A percentile compares a stretch with the other conserved stretches of the same genome.
Conservation (phyloP, 495 filamentous ascomycete genomes). For the Chaetomium fimeti region DNA sequence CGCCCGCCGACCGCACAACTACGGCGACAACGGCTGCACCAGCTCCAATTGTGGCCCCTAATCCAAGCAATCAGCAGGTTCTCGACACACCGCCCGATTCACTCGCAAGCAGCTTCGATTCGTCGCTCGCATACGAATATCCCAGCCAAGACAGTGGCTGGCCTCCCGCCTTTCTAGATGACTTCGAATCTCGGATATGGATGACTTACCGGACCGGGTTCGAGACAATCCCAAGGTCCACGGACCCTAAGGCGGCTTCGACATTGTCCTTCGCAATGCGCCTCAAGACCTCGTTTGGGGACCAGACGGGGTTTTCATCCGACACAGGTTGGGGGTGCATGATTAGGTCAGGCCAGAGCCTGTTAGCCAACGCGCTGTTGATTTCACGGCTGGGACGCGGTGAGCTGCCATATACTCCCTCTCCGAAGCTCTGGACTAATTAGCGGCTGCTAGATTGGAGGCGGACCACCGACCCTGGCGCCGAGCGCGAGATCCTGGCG, state of each 20-base stretch:
- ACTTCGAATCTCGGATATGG: constrained; percentile 94
- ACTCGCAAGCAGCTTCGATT: constrained; percentile 49
- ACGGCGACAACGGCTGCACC: not conserved
- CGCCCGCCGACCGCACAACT: constrained; percentile 23
- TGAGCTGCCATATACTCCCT: constrained; percentile 39
- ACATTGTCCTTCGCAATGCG: constrained; percentile 83
- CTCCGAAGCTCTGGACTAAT: not conserved
- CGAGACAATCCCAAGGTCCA: constrained; percentile 71
- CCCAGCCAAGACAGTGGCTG: constrained; percentile 61
- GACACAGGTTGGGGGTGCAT: constrained; percentile 99
- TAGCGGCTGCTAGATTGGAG: constrained; percentile 67
- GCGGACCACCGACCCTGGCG: constrained; percentile 52
- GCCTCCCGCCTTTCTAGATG: constrained; percentile 82
- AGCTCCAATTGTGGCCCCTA: not conserved
- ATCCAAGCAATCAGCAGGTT: constrained; percentile 14
- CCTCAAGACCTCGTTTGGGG: constrained; percentile 74
- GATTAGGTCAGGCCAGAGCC: constrained; percentile 93
- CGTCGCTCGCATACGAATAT: constrained; percentile 50
- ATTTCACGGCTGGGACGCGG: constrained; percentile 76
- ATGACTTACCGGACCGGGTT: constrained; percentile 95
- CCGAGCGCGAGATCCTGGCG: constrained; percentile 72
- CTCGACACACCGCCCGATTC: constrained; percentile 50
- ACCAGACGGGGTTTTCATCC: constrained; percentile 80
- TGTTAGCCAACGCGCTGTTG: constrained; percentile 81
- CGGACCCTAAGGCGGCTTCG: constrained; percentile 65